Evolutionary conservation across 2,329 filamentous ascomycete species (phyloP), one percentile per base, ranked within the genome.

Genomic region (Fusarium phyllophilum): DNA sequence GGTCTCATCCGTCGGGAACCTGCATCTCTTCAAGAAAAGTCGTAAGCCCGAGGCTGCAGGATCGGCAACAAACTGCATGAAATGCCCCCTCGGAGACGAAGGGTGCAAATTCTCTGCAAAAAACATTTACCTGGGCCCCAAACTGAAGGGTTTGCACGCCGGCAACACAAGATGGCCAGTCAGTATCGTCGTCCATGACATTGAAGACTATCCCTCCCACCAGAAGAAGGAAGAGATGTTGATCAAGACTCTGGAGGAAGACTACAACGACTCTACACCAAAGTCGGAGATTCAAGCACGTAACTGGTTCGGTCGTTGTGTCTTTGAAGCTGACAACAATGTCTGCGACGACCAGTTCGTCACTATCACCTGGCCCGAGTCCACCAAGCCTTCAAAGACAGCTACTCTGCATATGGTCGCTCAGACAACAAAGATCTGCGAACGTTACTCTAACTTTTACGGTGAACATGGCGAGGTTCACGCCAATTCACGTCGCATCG

Each of bases 341-440:
- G 96, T 98, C 46, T 94, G 92, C 78, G 96, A 99, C 81, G 94
- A 98, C 78, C 96, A 98, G 81, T 89, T 92, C 33, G 96, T 98
- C 26, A 96, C 93, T 1, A 90, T 98, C 59, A 90, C 89, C 8
- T 98, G 96, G 95, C 92, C 95, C 18, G 94, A 97, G 66, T 76
- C 77, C n/a, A 68, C 66, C 52, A 86, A 90, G 31, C 90, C 90
- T 5, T 90, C 94, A 48, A 98, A 98, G 84, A 94, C 92, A 22
- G 96, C 95, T 2, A 91, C 91, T 5, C 93, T 98, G 80, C 96
- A 98, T 82, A 98, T 98, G 96, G 92, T 96, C 6, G 95, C 96
- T 5, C 94, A 95, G 70, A 97, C 95, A 0, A 91, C 94, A 79
- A 92, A 92, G 79, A 92, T 97, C 75, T 98, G 96, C 81, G 89